Evolutionary conservation across 805 yeast species (phyloP).

Genomic region (Teunomyces kruisii): DNA sequence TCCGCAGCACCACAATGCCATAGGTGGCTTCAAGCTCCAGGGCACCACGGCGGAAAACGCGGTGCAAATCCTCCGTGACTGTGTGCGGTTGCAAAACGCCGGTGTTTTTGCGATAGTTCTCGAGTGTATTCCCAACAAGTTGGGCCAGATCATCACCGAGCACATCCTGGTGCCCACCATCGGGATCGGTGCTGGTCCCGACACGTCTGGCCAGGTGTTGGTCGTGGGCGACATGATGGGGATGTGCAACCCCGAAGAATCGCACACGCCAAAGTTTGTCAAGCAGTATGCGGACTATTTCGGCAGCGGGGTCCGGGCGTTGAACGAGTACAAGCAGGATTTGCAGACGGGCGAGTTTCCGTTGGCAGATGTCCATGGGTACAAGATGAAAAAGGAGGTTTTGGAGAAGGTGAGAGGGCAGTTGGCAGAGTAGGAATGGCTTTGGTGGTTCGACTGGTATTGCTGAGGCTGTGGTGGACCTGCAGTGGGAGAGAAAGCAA

Average conservation of each 20-base stretch:
- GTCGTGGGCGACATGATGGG: constrained; percentile 87
- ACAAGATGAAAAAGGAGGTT: constrained; percentile 65
- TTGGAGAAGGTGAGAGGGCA: constrained; percentile 17
- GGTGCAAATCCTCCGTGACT: constrained; percentile 58
- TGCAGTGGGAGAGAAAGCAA: no score
- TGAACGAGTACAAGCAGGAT: constrained; percentile 57
- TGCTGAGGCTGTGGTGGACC: no score
- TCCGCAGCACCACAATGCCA: constrained; percentile 77
- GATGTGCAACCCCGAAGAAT: constrained; percentile 51
- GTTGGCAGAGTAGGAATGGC: no score
- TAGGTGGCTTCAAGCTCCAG: constrained; percentile 89
- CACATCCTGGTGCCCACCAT: constrained; percentile 73
- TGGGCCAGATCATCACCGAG: constrained; percentile 65
- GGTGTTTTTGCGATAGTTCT: constrained; percentile 77
- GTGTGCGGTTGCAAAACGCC: constrained; percentile 64
- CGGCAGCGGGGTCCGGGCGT: constrained; percentile 48
- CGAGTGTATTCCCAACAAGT: constrained; percentile 81
- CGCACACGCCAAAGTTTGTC: constrained; percentile 67
- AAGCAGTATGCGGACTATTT: constrained; percentile 61
- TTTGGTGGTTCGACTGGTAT: no score
- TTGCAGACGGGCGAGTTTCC: constrained; percentile 64
- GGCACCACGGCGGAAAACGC: constrained; percentile 63
- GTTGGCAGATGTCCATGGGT: constrained; percentile 56
- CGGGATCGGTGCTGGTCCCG: constrained; percentile 93
- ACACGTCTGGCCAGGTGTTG: constrained; percentile 84